Evolutionary conservation across 2,329 filamentous ascomycete genomes (phyloP).

Genomic region (Cladosporium sp.): DNA sequence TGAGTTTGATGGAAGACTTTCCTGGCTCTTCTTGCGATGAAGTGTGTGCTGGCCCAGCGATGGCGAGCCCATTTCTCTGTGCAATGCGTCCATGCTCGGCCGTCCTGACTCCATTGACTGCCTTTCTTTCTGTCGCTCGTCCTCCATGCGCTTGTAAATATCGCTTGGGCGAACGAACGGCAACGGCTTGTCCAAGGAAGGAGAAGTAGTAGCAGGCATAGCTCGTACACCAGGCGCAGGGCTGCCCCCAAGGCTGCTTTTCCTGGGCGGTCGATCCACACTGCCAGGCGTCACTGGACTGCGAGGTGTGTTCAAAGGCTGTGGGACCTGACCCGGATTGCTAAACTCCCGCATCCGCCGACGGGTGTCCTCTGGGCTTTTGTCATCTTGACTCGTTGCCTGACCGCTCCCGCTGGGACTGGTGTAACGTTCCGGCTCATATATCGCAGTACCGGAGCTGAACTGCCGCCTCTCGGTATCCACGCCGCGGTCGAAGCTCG

Average conservation of each 20-base stretch:
- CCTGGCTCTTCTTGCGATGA: neutral
- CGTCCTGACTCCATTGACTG: constrained; percentile 59
- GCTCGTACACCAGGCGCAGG: constrained; percentile 29
- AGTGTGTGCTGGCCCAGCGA: neutral
- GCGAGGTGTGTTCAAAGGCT: constrained; percentile 48
- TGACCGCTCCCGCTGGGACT: neutral
- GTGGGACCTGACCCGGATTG: constrained; percentile 52
- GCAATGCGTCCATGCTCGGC: constrained; percentile 56
- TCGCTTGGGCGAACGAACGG: constrained; percentile 73
- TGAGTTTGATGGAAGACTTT: neutral
- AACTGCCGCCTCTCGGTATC: constrained; percentile 52
- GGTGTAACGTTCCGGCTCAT: neutral
- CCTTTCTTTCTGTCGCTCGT: constrained; percentile 61
- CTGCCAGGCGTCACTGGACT: constrained; percentile 40
- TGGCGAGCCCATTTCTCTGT: constrained; percentile 21
- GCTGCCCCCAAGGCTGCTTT: constrained; percentile 59
- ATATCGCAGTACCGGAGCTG: constrained; percentile 25
- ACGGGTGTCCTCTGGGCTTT: constrained; percentile 17
- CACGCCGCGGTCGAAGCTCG: constrained; percentile 56
- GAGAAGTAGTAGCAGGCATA: constrained; percentile 18
- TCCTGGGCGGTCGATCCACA: constrained; percentile 58
- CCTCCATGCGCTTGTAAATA: constrained; percentile 71
- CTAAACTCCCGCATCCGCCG: constrained; percentile 48
- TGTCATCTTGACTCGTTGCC: neutral
- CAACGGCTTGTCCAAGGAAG: constrained; percentile 52